Conservation (phyloP, 441 rosid species). For the Melastoma candidum region DNA sequence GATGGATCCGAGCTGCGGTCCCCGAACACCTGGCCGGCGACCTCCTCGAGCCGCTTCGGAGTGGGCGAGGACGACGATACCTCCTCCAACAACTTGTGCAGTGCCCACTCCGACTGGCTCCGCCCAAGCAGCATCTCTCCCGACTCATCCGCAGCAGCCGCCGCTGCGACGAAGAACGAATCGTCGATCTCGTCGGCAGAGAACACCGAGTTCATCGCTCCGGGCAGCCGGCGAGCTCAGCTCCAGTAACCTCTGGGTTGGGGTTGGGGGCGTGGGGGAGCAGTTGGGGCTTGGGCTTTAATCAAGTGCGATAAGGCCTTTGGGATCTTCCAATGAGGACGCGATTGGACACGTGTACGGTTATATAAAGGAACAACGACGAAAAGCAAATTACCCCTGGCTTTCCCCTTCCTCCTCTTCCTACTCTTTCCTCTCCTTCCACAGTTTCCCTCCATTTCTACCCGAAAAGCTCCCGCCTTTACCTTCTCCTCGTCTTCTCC, state of each 20-base stretch:
- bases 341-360: too few species aligned
- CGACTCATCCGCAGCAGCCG: constrained; percentile 9
- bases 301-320: too few species aligned
- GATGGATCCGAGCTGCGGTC: too few species aligned
- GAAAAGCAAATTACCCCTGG: too few species aligned
- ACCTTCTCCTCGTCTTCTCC: background rate
- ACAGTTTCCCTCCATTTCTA: background rate
- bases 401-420: constrained; percentile 1
- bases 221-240: too few species aligned
- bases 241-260: too few species aligned
- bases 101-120: constrained; percentile 60
- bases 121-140: constrained; percentile 21
- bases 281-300: too few species aligned
- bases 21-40: constrained; percentile 27
- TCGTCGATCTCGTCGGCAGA: constrained; percentile 70
- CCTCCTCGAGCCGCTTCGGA: constrained; percentile 27
- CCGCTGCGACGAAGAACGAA: constrained; percentile 37
- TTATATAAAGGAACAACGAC: too few species aligned
- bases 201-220: constrained; percentile 37
- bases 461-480: constrained; percentile 4
- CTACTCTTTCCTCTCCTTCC: constrained; percentile 1
- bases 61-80: constrained; percentile 31
- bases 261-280: too few species aligned
- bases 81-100: constrained; percentile 55
- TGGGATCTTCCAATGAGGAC: too few species aligned